These are phyloP conservation scores for Penicillium verrucosum DNA, from an alignment of 2,329 filamentous ascomycete genomes.

Conservation along the genomic window DNA sequence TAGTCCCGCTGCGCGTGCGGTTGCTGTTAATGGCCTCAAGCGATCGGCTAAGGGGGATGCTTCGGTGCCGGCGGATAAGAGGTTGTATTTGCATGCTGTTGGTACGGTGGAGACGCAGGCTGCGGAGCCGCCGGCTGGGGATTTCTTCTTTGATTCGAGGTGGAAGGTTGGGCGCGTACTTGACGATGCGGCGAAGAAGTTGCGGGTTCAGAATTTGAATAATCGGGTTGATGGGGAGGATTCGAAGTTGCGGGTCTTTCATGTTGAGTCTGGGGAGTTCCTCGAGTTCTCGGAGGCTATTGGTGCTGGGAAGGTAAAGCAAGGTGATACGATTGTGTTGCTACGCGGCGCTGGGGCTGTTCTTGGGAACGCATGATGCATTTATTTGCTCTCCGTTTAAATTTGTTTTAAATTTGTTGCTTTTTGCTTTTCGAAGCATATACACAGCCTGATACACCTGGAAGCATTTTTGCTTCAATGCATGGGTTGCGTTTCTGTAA, in stretches of 20 bases:
- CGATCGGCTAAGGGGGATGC: constrained; percentile 85
- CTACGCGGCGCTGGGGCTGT: constrained; percentile 80
- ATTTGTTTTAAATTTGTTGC: not conserved
- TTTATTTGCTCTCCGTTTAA: not conserved
- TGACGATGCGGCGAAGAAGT: constrained; percentile 43
- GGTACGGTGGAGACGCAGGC: constrained; percentile 82
- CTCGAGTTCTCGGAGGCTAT: constrained; percentile 87
- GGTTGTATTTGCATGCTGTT: constrained; percentile 88
- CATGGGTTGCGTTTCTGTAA: not conserved
- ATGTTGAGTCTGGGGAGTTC: constrained; percentile 83
- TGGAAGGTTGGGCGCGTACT: constrained; percentile 78
- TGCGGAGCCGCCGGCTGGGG: constrained; percentile 75
- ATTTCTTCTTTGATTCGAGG: constrained; percentile 76
- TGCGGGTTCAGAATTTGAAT: constrained; percentile 47
- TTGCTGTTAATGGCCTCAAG: constrained; percentile 75
- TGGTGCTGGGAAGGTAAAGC: constrained; percentile 63
- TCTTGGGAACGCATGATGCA: constrained; percentile 56
- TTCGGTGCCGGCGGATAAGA: constrained; percentile 73
- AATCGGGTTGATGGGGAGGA: constrained; percentile 50
- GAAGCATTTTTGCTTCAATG: constrained; percentile 4
- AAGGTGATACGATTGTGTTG: constrained; percentile 86
- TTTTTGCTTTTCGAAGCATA: constrained; percentile 7
- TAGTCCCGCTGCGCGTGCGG: constrained; percentile 59
- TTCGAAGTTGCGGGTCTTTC: constrained; percentile 80
- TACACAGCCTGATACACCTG: constrained; percentile 10